phyloP scores from a whole-genome alignment of 768 basidiomycete genomes.

The Suillus paluster region DNA sequence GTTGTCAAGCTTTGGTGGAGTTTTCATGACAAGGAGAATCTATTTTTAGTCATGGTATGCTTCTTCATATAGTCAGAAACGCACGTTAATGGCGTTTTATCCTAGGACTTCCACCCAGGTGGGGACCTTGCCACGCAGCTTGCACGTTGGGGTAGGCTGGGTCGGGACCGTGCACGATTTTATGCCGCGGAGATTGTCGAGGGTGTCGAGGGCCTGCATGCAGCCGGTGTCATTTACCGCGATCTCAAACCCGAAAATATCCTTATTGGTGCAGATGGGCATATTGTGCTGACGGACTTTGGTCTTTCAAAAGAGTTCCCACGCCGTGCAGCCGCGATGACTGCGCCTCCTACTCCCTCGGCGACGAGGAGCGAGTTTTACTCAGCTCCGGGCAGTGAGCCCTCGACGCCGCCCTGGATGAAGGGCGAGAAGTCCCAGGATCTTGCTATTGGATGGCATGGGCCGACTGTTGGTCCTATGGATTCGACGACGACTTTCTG shows the following conservation, averaged over 20 bases:
- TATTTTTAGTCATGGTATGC: conserved; percentile 93
- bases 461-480: conserved; percentile 47
- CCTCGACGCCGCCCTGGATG: conserved; percentile 80
- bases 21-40: conserved; percentile 97
- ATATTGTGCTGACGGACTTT: conserved; percentile 97
- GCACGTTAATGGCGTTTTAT: conserved; percentile 19
- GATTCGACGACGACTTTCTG: conserved; percentile 89
- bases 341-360: conserved; percentile 62
- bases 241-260: conserved; percentile 98
- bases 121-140: conserved; percentile 98
- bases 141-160: conserved; percentile 92
- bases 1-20: conserved; percentile 96
- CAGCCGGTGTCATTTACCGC: conserved; percentile 94
- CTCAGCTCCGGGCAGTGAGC: conserved; percentile 44
- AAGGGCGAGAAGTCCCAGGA: conserved; percentile 62
- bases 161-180: conserved; percentile 92
- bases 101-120: conserved; percentile 90
- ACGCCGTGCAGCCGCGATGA: conserved; percentile 47
- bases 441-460: conserved; percentile 59
- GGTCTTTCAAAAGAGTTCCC: conserved; percentile 93
- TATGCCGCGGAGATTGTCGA: conserved; percentile 98
- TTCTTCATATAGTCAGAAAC: conserved; percentile 17
- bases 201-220: conserved; percentile 93
- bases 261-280: conserved; percentile 91
- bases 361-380: conserved; percentile 58